These are phyloP conservation scores for Leccinum longicurvipes DNA, from an alignment of 768 basidiomycete genomes.

Conservation along the genomic window DNA sequence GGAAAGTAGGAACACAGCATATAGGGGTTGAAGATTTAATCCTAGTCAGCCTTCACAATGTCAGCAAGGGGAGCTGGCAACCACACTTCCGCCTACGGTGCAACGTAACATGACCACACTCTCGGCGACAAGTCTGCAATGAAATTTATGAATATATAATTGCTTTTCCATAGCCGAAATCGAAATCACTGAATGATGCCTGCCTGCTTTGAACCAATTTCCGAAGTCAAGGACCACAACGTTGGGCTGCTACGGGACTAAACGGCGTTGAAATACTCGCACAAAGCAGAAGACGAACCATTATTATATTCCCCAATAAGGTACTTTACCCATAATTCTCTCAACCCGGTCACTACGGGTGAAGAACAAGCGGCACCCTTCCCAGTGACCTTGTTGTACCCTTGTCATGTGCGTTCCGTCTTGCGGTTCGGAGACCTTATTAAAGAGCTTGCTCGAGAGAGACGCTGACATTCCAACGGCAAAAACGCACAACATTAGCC, in stretches of 20 bases:
- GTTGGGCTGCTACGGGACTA: not conserved
- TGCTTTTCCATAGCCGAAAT: not conserved
- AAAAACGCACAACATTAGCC: no score
- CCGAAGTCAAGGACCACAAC: not conserved
- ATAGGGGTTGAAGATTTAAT: slow-evolving; percentile 66
- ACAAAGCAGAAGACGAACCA: not conserved
- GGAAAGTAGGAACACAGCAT: slow-evolving; percentile 54
- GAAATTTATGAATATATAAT: not conserved
- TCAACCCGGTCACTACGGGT: not conserved
- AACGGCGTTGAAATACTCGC: not conserved
- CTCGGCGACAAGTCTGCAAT: not conserved
- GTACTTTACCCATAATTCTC: not conserved
- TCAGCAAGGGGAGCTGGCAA: slow-evolving; percentile 81
- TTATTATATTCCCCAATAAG: not conserved
- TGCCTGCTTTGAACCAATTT: not conserved
- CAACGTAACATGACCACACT: slow-evolving; percentile 1
- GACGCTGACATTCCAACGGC: not conserved
- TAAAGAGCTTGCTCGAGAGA: not conserved
- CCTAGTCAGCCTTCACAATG: slow-evolving; percentile 77
- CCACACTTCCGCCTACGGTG: slow-evolving; percentile 60
- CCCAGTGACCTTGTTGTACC: not conserved
- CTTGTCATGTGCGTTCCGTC: not conserved
- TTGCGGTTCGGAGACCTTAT: not conserved
- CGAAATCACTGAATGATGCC: not conserved
- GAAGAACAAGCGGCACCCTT: not conserved